Evolutionary conservation across 2,329 filamentous ascomycete species (phyloP).

Genomic region (Lachnellula willkommii): DNA sequence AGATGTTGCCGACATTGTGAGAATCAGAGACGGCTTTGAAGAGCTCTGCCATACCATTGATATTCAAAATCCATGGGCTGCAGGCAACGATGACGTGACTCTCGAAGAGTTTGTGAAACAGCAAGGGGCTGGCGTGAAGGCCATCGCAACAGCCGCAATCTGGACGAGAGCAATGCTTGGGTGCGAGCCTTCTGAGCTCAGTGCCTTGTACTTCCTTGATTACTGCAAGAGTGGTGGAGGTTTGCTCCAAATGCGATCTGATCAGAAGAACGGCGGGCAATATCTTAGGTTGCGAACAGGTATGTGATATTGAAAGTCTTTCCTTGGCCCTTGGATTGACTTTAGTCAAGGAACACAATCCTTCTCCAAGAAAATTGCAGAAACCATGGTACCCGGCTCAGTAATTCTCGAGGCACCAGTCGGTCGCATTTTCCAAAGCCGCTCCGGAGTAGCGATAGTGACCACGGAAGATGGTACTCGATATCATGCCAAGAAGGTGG

Average conservation of each 20-base stretch:
- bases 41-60: conserved; percentile 10
- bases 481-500: conserved; percentile 31
- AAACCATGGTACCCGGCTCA: conserved; percentile 7
- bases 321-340: no score
- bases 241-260: conserved; percentile 47
- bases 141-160: conserved; percentile 36
- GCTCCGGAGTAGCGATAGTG: conserved; percentile 2
- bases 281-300: conserved; percentile 19
- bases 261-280: conserved; percentile 44
- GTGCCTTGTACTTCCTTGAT: conserved; percentile 49
- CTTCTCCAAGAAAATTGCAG: conserved; percentile 13
- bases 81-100: conserved; percentile 27
- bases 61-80: conserved; percentile 15
- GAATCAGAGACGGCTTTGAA: conserved; percentile 7
- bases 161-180: conserved; percentile 49
- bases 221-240: conserved; percentile 51
- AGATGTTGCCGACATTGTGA: not conserved
- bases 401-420: conserved; percentile 14
- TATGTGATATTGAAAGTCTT: not conserved
- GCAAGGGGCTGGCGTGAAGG: conserved; percentile 29
- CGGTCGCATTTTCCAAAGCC: conserved; percentile 2
- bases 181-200: conserved; percentile 43
- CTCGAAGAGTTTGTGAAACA: conserved; percentile 35
- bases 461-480: conserved; percentile 3
- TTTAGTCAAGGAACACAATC: conserved; percentile 13